These are phyloP conservation scores for Arabidopsis thaliana DNA, from an alignment of 345 rosid genomes.

Conservation along the genomic window TAIR10.1 NC_003070.9:12077501-12078000, in stretches of 20 bases:
- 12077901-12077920: slow-evolving; percentile 11
- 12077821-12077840: neutral
- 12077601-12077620: neutral
- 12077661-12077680: neutral
- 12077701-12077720: neutral
- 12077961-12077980: no score
- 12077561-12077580: neutral
- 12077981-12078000: no score
- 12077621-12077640: neutral
- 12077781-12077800: neutral
- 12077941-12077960: no score
- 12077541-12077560: neutral
- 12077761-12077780: neutral
- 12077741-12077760: neutral
- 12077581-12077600: neutral
- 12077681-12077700: neutral
- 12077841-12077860: neutral
- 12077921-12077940: no score
- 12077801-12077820: neutral
- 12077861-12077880: neutral
- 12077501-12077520: no score
- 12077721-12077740: neutral
- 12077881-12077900: slow-evolving; percentile 5
- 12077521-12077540: neutral
- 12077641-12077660: neutral